Base-by-base conservation (phyloP, 345 rosid genomes). In the Kandelia obovata region DNA sequence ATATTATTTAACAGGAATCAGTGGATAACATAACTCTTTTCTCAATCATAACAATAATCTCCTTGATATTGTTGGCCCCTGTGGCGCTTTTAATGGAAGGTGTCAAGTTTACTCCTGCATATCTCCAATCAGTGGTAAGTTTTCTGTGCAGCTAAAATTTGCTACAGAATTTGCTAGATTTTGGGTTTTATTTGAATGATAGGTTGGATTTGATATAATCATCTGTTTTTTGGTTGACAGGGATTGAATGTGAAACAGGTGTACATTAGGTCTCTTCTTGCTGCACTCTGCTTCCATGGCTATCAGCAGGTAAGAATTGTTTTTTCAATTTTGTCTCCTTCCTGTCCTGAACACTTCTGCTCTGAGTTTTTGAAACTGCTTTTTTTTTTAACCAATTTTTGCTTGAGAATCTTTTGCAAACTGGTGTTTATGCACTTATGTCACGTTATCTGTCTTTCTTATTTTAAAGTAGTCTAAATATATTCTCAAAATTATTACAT, bases 1-100 rank as follows among this genome's bases (percentile, higher is more conserved):
- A 39, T 39, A 39, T 39, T 39, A 39, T 39, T 1, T 21, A 46
- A 72, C 96, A 96, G 99, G 99, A 83, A 63, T 85, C 99, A 19
- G 51, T 96, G 85, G 99, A 96, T 87, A 96, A 96, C 88, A 96
- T 96, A 65, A 96, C 96, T 4, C 90, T 96, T 71, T 96, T 96
- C 86, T 96, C 99, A 20, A 86, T 96, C 51, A 96, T 96, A 76
- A 96, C 99, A 31, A 53, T 96, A 46, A 89, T 96, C 97, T 90
- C 99, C 72, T 87, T 96, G 67, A 21, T 96, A 73, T 73, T 92
- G 68, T 73, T 87, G 75, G 87, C 92, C 77, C 99, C 99, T 43
- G 92, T 81, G 66, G 67, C 99, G 71, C 26, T 86, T 78, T 86
- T 89, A 74, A 76, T 82, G 71, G 99, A 92, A 81, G 99, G 99